A percentile compares a stretch with the other conserved stretches of the same genome.
phyloP scores from a whole-genome alignment of 2,329 filamentous ascomycete species.

The Seiridium unicorne region DNA sequence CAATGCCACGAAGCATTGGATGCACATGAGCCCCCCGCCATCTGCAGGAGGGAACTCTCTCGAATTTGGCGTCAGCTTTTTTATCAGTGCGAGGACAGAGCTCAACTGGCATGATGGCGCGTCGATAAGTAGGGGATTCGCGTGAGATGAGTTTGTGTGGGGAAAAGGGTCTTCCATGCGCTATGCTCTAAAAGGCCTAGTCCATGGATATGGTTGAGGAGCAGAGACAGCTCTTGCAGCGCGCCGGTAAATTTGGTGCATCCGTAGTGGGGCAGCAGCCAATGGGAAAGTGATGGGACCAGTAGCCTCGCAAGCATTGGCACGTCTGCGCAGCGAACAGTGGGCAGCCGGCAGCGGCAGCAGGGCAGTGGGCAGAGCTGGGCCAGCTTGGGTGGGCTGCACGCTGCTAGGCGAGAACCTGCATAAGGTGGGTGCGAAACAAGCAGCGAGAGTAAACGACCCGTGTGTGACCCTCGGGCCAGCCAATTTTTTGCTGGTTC shows the following conservation, averaged over 20 bases:
- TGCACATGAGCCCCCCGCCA: not conserved
- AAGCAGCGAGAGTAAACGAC: not conserved
- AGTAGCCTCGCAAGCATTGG: not conserved
- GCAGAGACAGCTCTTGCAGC: not conserved
- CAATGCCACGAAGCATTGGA: not conserved
- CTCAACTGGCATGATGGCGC: not conserved
- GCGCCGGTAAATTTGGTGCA: not conserved
- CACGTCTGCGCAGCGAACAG: not conserved
- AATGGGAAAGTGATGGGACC: not conserved
- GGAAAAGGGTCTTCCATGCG: slow-evolving; percentile 19
- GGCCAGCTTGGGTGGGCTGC: not conserved
- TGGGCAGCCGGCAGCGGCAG: not conserved
- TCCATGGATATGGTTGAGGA: slow-evolving; percentile 42
- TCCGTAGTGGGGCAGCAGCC: not conserved
- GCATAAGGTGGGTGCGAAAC: slow-evolving; percentile 6
- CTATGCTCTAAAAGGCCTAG: slow-evolving; percentile 29
- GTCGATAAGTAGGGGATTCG: not conserved
- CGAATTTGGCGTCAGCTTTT: not conserved
- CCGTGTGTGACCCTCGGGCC: slow-evolving; percentile 5
- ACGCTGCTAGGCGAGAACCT: slow-evolving; percentile 1
- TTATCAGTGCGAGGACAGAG: not conserved
- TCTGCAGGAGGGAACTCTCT: slow-evolving; percentile 3
- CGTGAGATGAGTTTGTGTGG: slow-evolving; percentile 19
- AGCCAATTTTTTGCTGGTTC: slow-evolving; percentile 13
- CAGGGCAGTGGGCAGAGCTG: not conserved